Evolutionary conservation across 495 filamentous ascomycete species (phyloP).

Genomic region (Thozetella sp.): DNA sequence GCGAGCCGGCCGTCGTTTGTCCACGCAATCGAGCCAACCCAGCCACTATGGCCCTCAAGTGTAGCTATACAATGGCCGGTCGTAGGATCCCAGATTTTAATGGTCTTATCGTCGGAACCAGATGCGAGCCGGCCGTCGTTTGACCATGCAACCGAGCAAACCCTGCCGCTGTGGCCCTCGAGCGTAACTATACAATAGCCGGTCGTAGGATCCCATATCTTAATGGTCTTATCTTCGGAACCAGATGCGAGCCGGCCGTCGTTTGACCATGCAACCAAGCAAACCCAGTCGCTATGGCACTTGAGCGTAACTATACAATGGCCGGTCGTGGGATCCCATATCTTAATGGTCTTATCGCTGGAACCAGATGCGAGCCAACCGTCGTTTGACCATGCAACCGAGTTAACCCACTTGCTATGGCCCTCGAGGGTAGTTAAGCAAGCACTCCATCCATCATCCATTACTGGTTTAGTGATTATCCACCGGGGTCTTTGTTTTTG

Average conservation of each 20-base stretch:
- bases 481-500: conserved; percentile 7
- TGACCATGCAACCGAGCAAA: no score
- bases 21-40: no score
- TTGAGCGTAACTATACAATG: not conserved
- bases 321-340: conserved; percentile 7
- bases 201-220: conserved; percentile 5
- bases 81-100: no score
- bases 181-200: no score
- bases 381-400: conserved; percentile 10
- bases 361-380: conserved; percentile 4
- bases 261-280: not conserved
- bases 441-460: conserved; percentile 7
- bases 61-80: no score
- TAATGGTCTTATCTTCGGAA: not conserved
- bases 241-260: conserved; percentile 2
- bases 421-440: conserved; percentile 15
- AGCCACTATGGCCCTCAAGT: no score
- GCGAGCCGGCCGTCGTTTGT: no score
- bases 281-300: not conserved
- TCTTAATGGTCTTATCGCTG: not conserved
- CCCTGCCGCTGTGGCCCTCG: no score
- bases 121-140: no score
- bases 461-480: conserved; percentile 4
- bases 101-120: no score
- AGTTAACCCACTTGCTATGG: not conserved